These are phyloP conservation scores for Dentipellis sp. DNA, from an alignment of 768 basidiomycete genomes.

Conservation along the genomic window DNA sequence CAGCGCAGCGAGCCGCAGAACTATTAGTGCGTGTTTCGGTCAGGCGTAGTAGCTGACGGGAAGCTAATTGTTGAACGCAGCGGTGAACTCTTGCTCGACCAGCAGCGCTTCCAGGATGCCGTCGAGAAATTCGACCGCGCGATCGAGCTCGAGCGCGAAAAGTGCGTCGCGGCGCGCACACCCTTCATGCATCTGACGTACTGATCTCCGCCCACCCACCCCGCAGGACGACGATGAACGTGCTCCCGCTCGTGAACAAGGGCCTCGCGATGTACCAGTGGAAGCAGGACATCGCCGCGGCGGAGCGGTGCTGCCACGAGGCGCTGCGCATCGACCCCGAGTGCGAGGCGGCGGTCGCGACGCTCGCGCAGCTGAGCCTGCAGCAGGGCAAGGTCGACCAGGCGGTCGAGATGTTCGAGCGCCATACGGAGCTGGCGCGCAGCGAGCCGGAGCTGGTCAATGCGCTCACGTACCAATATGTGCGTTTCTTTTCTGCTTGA, in stretches of 20 bases:
- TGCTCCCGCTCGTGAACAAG: conserved; percentile 93
- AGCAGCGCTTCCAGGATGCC: conserved; percentile 78
- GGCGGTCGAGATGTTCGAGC: conserved; percentile 81
- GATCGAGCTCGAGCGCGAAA: conserved; percentile 76
- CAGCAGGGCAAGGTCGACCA: conserved; percentile 86
- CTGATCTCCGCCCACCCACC: conserved; percentile 27
- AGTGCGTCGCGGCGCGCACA: too few relatives aligned
- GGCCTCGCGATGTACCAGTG: conserved; percentile 95
- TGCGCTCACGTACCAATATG: conserved; percentile 72
- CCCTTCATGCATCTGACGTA: conserved; percentile 16
- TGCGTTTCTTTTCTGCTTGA: conserved; percentile 25
- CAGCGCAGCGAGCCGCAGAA: conserved; percentile 83
- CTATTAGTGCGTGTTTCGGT: conserved; percentile 73
- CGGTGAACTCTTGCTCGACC: conserved; percentile 90
- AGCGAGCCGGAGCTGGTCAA: conserved; percentile 83
- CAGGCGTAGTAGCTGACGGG: conserved; percentile 1
- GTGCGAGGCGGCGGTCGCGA: conserved; percentile 95
- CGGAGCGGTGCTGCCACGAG: conserved; percentile 80
- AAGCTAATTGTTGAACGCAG: conserved; percentile 28
- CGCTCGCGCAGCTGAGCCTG: conserved; percentile 84
- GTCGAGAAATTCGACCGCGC: conserved; percentile 90
- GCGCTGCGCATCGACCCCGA: conserved; percentile 84
- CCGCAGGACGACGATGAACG: conserved; percentile 47
- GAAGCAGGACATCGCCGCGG: conserved; percentile 80
- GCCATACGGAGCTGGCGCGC: conserved; percentile 77